Evolutionary conservation across 2,329 filamentous ascomycete genomes (phyloP), one percentile per base, ranked within the genome.

Genomic region (Pseudocercospora eumusae): DNA sequence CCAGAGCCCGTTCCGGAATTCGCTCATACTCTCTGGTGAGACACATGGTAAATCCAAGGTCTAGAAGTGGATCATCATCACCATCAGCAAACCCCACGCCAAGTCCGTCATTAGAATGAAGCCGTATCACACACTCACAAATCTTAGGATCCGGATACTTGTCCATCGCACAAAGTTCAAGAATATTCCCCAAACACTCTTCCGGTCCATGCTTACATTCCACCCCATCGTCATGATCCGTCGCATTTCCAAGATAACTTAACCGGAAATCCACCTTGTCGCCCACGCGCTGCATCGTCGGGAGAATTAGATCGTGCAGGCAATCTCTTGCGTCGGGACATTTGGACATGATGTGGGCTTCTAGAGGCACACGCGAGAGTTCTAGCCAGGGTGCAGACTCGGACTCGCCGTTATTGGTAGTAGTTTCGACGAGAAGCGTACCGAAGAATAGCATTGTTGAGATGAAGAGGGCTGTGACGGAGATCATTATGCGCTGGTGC

Each of bases 311-410:
- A 63, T 92, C 81, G 64, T 86, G 85, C 20, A 99, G 81, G 72
- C 93, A 97, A 73, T 91, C 89, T 75, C 83, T 84, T 1, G 95
- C 92, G 77, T 99, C 95, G 0, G 93, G 93, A 72, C 95, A 99
- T 82, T 98, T 97, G 79, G 64, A 76, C 88, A 98, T 99, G 70
- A 98, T 95, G 76, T 98, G 93, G 60, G 92, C 91, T 75, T 99
- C 95, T 1, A 99, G 78, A 3, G 92, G 90, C 4, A 98, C 89
- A 45, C 68, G 62, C 4, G 61, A 33, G 31, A 8, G 10, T 2
- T 31, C 8, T 8, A 31, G 31, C n/a, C n/a, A n/a, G n/a, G n/a
- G n/a, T n/a, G n/a, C n/a, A n/a, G n/a, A n/a, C n/a, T n/a, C n/a
- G n/a, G n/a, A n/a, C n/a, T n/a, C n/a, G n/a, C n/a, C n/a, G n/a